These are phyloP conservation scores for Apiotrichum gamsii DNA, from an alignment of 1,284 basidiomycete genomes.

Conservation along the genomic window DNA sequence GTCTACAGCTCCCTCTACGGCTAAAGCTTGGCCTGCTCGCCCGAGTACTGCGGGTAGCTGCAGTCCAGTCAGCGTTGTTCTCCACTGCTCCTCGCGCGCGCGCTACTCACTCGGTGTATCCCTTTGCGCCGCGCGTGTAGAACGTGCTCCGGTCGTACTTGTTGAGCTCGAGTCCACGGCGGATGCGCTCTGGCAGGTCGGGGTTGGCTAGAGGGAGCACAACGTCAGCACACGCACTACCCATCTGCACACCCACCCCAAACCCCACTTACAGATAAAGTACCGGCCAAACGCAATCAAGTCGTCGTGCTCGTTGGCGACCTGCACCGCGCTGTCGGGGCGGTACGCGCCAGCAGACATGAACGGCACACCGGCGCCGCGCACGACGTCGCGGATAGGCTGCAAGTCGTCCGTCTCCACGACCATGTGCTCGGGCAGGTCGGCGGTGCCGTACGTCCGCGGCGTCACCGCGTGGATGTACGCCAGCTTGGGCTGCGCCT, in stretches of 20 bases:
- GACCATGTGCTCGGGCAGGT: conserved; percentile 18
- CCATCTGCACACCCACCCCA: too few species aligned
- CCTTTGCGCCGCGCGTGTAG: conserved; percentile 22
- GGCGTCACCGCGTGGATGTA: conserved; percentile 58
- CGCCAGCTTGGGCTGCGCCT: conserved; percentile 52
- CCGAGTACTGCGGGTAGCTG: too few species aligned
- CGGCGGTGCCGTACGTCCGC: conserved; percentile 25
- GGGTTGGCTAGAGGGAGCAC: conserved; percentile 49
- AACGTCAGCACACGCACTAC: neutral
- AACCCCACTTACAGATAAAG: conserved; percentile 50
- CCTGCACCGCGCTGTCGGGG: conserved; percentile 25
- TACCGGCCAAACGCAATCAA: conserved; percentile 52
- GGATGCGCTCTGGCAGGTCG: conserved; percentile 53
- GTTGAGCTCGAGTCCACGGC: conserved; percentile 33
- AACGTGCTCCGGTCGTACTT: conserved; percentile 39
- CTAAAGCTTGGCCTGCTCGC: too few species aligned
- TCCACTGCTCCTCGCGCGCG: too few species aligned
- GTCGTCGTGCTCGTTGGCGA: conserved; percentile 42
- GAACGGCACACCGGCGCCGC: conserved; percentile 34
- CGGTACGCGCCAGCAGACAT: conserved; percentile 53
- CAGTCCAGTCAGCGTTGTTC: too few species aligned
- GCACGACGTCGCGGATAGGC: conserved; percentile 19
- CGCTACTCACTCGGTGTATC: conserved; percentile 22
- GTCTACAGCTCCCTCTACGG: too few species aligned
- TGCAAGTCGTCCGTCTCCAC: conserved; percentile 20